phyloP scores from a whole-genome alignment of 2,329 filamentous ascomycete genomes.

The Parastagonospora nodorum region DNA sequence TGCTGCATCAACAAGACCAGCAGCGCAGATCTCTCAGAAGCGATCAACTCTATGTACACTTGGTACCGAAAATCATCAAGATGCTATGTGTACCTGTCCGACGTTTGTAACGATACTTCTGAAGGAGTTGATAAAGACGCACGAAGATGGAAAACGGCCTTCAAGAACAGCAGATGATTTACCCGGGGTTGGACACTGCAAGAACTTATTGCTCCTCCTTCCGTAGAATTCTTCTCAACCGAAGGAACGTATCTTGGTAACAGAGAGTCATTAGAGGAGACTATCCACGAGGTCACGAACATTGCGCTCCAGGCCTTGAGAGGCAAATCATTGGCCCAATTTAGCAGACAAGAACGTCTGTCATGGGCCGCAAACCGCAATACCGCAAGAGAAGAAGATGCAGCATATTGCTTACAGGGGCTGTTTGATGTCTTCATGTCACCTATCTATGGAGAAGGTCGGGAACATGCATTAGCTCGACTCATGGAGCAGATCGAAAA shows the following conservation, averaged over 20 bases:
- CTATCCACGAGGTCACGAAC: not conserved
- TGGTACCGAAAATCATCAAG: not conserved
- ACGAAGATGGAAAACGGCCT: not conserved
- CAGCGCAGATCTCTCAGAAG: not conserved
- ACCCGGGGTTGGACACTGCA: no score
- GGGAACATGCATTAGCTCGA: not conserved
- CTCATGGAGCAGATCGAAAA: not conserved
- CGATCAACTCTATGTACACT: not conserved
- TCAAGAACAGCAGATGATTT: not conserved
- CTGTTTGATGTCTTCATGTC: not conserved
- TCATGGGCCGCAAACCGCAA: not conserved
- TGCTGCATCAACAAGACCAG: not conserved
- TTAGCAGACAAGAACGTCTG: not conserved
- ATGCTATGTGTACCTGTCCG: not conserved
- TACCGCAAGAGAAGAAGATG: conserved; percentile 3
- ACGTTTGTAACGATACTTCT: not conserved
- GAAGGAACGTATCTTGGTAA: not conserved
- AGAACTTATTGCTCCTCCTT: not conserved
- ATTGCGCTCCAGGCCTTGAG: not conserved
- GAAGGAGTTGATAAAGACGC: not conserved
- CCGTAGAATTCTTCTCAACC: conserved; percentile 1
- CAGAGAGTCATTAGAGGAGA: not conserved
- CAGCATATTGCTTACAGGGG: conserved; percentile 1
- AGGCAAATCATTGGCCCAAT: not conserved
- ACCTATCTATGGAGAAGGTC: conserved; percentile 1